A percentile compares a stretch with the other conserved stretches of the same genome.
Conservation (phyloP, 2,329 filamentous ascomycete species). For the Periconia digitata region DNA sequence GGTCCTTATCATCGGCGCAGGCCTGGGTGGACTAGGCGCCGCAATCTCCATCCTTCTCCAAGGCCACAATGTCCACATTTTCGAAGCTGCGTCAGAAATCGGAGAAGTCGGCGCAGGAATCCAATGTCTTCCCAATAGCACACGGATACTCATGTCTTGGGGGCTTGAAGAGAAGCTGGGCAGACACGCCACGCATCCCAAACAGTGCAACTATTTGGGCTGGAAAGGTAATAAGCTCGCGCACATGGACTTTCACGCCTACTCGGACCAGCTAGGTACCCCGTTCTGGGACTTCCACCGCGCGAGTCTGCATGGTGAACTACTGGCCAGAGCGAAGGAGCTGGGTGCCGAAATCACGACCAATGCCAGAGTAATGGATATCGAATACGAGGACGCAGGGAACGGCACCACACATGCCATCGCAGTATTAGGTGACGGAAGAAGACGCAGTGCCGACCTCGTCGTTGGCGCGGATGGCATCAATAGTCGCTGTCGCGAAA, state of each 20-base stretch:
- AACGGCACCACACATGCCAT: conserved; percentile 42
- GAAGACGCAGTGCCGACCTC: conserved; percentile 44
- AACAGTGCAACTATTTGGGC: conserved; percentile 52
- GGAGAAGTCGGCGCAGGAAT: conserved; percentile 56
- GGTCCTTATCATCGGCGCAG: conserved; percentile 58
- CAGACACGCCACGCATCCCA: conserved; percentile 46
- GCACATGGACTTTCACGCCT: conserved; percentile 51
- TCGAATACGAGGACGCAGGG: conserved; percentile 34
- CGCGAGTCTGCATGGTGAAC: conserved; percentile 53
- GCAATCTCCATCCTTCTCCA: conserved; percentile 51
- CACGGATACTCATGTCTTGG: conserved; percentile 53
- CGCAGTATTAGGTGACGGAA: conserved; percentile 45
- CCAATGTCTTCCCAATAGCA: conserved; percentile 53
- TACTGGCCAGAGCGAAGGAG: conserved; percentile 51
- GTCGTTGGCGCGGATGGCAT: conserved; percentile 55
- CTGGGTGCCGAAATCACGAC: conserved; percentile 52
- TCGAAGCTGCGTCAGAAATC: conserved; percentile 52
- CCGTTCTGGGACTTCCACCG: conserved; percentile 60
- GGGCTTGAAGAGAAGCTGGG: conserved; percentile 48
- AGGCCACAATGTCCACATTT: conserved; percentile 52
- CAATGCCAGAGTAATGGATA: conserved; percentile 47
- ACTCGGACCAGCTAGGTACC: conserved; percentile 38
- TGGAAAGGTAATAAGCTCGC: conserved; percentile 57
- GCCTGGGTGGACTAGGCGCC: conserved; percentile 56
- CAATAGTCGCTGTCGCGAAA: conserved; percentile 48